Evolutionary conservation across 805 yeast species (phyloP), one percentile per base, ranked within the genome.

Genomic region (Teunomyces panamensis): DNA sequence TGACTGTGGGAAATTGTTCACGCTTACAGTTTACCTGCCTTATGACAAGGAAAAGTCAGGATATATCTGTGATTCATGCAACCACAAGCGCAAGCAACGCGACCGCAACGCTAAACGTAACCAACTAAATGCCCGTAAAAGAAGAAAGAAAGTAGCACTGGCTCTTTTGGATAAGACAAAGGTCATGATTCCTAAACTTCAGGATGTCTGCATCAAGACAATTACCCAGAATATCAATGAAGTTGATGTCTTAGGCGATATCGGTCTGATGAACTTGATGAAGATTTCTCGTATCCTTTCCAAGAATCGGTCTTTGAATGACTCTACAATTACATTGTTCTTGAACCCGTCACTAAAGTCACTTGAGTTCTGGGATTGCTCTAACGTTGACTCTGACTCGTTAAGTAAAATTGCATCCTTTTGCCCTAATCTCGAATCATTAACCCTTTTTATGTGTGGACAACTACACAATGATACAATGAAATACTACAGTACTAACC

Each of bases 351-450:
- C 77, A 11, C 62, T 82, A 43, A 77, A 67, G 47, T 63, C 68
- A 3, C 67, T 94, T 27, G 87, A 87, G 52, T 82, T 94, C 52
- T 89, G 96, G 90, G 99, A 94, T 67, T 94, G 99, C 63, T 89
- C 97, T 0, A 83, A 81, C 43, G 74, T 94, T 13, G 79, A 81
- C 20, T 75, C 77, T 35, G 85, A 79, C 50, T 79, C 94, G 0
- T 76, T 84, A 51, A 78, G 79, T 56, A 75, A 81, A 53, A 80
- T 94, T 33, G 90, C 91, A 0, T 74, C 95, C 0, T 85, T 70
- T 61, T 88, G 96, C 55, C 96, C 97, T 0, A 74, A 84, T 26
- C 51, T 94, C 3, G 83, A 79, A 53, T 64, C 73, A 1, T 63
- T 94, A 39, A 84, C 84, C 0, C 69, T 94, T 39, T 81, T 83